Evolutionary conservation across 1,284 basidiomycete genomes (phyloP).

Genomic region (Inonotus hispidus): DNA sequence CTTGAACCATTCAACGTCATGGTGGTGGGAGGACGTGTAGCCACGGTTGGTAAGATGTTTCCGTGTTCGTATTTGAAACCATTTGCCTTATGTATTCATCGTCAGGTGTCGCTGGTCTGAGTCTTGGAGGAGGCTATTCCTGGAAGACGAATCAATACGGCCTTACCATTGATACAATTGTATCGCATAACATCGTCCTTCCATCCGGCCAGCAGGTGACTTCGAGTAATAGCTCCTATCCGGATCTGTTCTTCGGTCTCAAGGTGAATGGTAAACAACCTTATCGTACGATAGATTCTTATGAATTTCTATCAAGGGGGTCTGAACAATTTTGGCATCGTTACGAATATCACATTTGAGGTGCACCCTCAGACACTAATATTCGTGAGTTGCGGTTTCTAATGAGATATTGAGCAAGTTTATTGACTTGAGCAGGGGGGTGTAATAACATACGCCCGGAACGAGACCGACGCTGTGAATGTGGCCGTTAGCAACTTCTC

Average conservation of each 20-base stretch:
- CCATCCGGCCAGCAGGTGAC: conserved; percentile 6
- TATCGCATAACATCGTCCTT: conserved; percentile 8
- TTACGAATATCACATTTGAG: conserved; percentile 8
- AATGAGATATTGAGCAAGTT: background rate
- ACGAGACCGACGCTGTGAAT: conserved; percentile 3
- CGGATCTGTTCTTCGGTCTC: conserved; percentile 15
- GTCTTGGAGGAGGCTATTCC: conserved; percentile 16
- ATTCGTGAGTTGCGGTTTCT: conserved; percentile 2
- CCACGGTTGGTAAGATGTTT: conserved; percentile 19
- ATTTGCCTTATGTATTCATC: background rate
- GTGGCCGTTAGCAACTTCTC: conserved; percentile 8
- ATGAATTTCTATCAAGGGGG: conserved; percentile 5
- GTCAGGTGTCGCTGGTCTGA: conserved; percentile 4
- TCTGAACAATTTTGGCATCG: conserved; percentile 17
- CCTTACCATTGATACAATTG: conserved; percentile 14
- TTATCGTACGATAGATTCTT: background rate
- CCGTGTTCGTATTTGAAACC: background rate
- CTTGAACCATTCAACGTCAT: conserved; percentile 19
- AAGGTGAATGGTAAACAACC: background rate
- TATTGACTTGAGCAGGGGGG: conserved; percentile 4
- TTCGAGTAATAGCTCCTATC: background rate
- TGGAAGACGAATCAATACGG: conserved; percentile 19
- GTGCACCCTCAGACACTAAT: conserved; percentile 5
- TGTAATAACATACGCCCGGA: background rate
- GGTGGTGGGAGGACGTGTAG: conserved; percentile 24